Conservation (phyloP, 495 filamentous ascomycete species). For the Aspergillus cristatus region DNA sequence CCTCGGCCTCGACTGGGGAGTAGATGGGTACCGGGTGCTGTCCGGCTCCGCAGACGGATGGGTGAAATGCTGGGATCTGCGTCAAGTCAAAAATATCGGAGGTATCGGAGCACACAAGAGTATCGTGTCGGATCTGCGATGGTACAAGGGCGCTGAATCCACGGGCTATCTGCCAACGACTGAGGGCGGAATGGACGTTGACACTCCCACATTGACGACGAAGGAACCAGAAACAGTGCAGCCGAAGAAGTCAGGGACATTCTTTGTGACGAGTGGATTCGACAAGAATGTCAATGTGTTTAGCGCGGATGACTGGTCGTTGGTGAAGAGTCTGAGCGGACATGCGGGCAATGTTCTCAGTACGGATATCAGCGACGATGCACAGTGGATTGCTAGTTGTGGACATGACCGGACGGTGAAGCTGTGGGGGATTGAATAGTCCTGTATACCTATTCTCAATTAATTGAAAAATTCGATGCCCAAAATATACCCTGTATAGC, state of each 20-base stretch:
- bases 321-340: slow-evolving; percentile 78
- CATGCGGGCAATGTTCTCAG: slow-evolving; percentile 88
- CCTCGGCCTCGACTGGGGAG: slow-evolving; percentile 83
- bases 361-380: slow-evolving; percentile 76
- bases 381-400: slow-evolving; percentile 83
- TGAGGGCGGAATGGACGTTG: slow-evolving; percentile 43
- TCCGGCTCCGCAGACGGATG: slow-evolving; percentile 91
- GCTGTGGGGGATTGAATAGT: slow-evolving; percentile 79
- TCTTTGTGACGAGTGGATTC: slow-evolving; percentile 84
- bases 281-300: slow-evolving; percentile 95
- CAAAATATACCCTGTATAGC: slow-evolving; percentile 1
- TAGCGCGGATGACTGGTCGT: slow-evolving; percentile 90
- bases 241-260: slow-evolving; percentile 70
- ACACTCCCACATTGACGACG: slow-evolving; percentile 25
- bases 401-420: slow-evolving; percentile 95
- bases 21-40: slow-evolving; percentile 80
- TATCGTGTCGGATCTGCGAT: slow-evolving; percentile 84
- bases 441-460: slow-evolving; percentile 17
- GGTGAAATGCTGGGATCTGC: slow-evolving; percentile 95
- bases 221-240: slow-evolving; percentile 15
- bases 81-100: slow-evolving; percentile 72
- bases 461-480: not conserved
- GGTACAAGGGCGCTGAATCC: slow-evolving; percentile 79
- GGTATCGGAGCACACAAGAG: slow-evolving; percentile 87
- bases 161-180: slow-evolving; percentile 45